Evolutionary conservation across 2,329 filamentous ascomycete species (phyloP), one percentile per base, ranked within the genome.

Genomic region (Botrytis squamosa): DNA sequence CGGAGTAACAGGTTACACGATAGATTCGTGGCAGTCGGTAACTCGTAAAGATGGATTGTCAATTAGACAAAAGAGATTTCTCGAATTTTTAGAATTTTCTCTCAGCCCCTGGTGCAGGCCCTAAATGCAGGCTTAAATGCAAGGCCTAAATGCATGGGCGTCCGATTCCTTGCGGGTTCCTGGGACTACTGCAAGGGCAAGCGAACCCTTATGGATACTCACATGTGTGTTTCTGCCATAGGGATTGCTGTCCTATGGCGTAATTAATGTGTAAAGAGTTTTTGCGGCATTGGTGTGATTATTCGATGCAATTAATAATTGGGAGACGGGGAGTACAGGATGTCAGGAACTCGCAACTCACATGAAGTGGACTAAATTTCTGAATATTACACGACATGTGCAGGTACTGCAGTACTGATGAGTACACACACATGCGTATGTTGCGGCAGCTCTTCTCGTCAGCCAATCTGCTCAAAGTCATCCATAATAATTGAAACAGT

Each of bases 151-250:
- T 66, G 42, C 29, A 46, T 49, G 44, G 29, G 62, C 62, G 25
- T 64, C 60, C 22, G 60, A 40, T 25, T 63, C 38, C 60, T 63
- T 62, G 59, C 57, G 42, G 60, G 69, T 71, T 44, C 69, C 69
- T 71, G 69, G 33, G 33, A n/a, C 59, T 66, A 65, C 70, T 71
- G 70, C 60, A 71, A 66, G 70, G 70, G 70, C 70, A 42, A 66
- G 70, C 40, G 36, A 46, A 16, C 62, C 46, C 62, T 52, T 36
- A 49, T 55, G 36, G 59, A 71, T 49, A 40, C 16, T 29, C 62
- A 42, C 64, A 65, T 67, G 33, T 33, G 64, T 52, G 33, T n/a
- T 38, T 52, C 6, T 66, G 25, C 29, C 68, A 70, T 38, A 20
- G 18, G 20, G 36, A 40, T 60, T 18, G 18, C n/a, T 60, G 38